Base-by-base conservation (phyloP, 352 stramenopile species). In the Phytopythium delawarense region DNA sequence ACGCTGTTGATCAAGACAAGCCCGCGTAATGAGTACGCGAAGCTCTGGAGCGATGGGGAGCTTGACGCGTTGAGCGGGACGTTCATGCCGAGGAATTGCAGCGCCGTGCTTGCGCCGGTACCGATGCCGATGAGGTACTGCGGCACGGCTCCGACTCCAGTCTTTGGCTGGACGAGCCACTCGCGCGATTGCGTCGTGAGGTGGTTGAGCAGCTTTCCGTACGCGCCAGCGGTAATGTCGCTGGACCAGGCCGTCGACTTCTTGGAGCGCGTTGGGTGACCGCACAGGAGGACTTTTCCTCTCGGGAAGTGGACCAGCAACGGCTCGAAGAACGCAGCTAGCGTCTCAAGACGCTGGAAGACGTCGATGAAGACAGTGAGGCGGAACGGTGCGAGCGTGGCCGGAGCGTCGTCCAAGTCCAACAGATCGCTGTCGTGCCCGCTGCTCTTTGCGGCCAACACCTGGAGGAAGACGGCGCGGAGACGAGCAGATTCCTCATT, bases 151-250 rank as follows among this genome's bases (percentile, higher is more conserved):
- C 70, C 84, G 13, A 85, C 34, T 5, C 82, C 84, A 21, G 80
- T n/a, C 37, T 88, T 92, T 11, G 84, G 84, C 61, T 94, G 82
- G 18, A 81, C 70, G n/a, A 88, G 78, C 82, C 84, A 94, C 40
- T 89, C 81, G 1, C 74, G 65, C 20, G 82, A 81, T 20, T 57
- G 73, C 16, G 67, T 65, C 61, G 84, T 74, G 39, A 91, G 57
- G 34, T 89, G 59, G 1, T 77, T 58, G 7, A 94, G 69, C 25
- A 94, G 52, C 42, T 75, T 72, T 5, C 60, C 62, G 56, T 90
- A 90, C 9, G 54, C 72, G 20, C 57, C 52, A 9, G 81, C 75
- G 15, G 87, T 70, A 18, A 67, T 73, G 11, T 76, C 71, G 54
- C 81, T 90, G 51, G 81, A 78, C 71, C 87, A 81, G 0, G 83